Evolutionary conservation across 768 basidiomycete genomes (phyloP), one percentile per base, ranked within the genome.

Genomic region (Serendipita vermifera): DNA sequence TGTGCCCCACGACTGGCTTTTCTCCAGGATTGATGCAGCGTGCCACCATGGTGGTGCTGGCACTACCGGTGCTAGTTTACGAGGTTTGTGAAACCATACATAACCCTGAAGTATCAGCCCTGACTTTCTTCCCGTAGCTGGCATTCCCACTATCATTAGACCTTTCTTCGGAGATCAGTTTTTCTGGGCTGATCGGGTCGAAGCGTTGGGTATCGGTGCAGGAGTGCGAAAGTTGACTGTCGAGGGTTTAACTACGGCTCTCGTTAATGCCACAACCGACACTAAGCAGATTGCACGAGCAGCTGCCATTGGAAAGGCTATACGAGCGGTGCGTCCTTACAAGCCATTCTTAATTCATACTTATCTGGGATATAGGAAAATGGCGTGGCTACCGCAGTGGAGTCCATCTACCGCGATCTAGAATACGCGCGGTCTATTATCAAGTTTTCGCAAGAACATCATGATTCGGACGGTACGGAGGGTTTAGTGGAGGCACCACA

Each of bases 161-260:
- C 94, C 96, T 0, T 99, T 98, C 77, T 99, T 98, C 63, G 94
- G 96, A 2, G 93, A 97, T 67, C 93, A 97, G 64, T 89, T 85
- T 67, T 94, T 97, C 71, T 98, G 91, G 91, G 89, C 90, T 2
- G 90, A 99, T 68, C 84, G 94, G 27, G 90, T 97, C n/a, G 91
- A 96, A 68, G 90, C 92, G 2, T 76, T 99, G 38, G 93, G 93
- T 33, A 81, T 98, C 48, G 96, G 94, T 40, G 76, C 82, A 29
- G 81, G 85, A 54, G 83, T 99, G 53, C 80, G 87, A 62, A 94
- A 93, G 68, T 73, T 98, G 56, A 91, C 87, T 9, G 82, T 84
- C 13, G 79, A 87, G 14, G 73, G 73, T 46, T 70, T 99, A 57
- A 78, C 83, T 14, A 83, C 87, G 6, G 93, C 94, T 0, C 73